These are phyloP conservation scores for Trichocladium uniseriatum DNA, from an alignment of 495 filamentous ascomycete genomes.

Conservation along the genomic window DNA sequence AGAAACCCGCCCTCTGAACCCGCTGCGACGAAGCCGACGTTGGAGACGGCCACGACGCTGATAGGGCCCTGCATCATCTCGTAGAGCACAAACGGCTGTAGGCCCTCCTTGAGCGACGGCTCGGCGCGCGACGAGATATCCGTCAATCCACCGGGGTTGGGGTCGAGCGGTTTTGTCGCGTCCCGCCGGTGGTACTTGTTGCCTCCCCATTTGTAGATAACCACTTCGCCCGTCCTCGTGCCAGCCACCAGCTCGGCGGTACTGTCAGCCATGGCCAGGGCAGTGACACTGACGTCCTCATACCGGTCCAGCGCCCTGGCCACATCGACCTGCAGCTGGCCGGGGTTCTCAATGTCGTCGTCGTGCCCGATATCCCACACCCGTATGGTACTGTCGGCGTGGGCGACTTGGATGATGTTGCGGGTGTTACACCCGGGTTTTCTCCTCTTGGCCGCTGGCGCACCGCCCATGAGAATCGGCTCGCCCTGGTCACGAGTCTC, in stretches of 20 bases:
- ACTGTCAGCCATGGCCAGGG: slow-evolving; percentile 63
- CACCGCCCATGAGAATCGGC: slow-evolving; percentile 42
- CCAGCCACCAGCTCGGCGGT: slow-evolving; percentile 82
- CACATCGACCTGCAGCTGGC: slow-evolving; percentile 75
- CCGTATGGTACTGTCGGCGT: slow-evolving; percentile 77
- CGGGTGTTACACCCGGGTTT: slow-evolving; percentile 55
- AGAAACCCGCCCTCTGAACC: slow-evolving; percentile 75
- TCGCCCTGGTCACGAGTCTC: slow-evolving; percentile 68
- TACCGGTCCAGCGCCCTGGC: slow-evolving; percentile 70
- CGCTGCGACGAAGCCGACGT: slow-evolving; percentile 82
- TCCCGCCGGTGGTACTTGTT: slow-evolving; percentile 44
- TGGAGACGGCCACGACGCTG: slow-evolving; percentile 68
- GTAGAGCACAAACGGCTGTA: slow-evolving; percentile 71
- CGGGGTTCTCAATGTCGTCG: slow-evolving; percentile 85
- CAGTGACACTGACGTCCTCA: slow-evolving; percentile 66
- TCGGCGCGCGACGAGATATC: slow-evolving; percentile 67
- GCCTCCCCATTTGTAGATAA: slow-evolving; percentile 77
- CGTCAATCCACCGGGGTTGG: slow-evolving; percentile 55
- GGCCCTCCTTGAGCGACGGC: slow-evolving; percentile 67
- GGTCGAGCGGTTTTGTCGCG: slow-evolving; percentile 44
- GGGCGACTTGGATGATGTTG: slow-evolving; percentile 71
- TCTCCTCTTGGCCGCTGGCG: slow-evolving; percentile 47
- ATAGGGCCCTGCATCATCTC: slow-evolving; percentile 73
- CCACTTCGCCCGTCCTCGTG: slow-evolving; percentile 67
- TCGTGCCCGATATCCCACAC: slow-evolving; percentile 86